A percentile compares a stretch with the other conserved stretches of the same genome.
Conservation (phyloP, 148 eudicot genomes). For the Rhododendron vialii region DNA sequence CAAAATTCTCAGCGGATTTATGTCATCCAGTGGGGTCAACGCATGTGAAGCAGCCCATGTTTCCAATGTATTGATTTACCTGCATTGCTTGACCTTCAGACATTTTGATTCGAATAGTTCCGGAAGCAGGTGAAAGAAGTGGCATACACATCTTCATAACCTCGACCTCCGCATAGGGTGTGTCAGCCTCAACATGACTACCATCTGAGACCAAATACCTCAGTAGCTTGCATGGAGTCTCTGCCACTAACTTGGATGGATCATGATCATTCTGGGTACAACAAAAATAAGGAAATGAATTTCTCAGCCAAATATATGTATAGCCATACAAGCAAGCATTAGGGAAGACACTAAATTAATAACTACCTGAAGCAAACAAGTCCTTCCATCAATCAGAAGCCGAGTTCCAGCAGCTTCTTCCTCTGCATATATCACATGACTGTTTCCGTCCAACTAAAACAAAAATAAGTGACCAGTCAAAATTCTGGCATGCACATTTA, state of each 20-base stretch:
- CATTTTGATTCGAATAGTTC: constrained; percentile 68
- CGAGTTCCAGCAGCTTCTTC: constrained; percentile 99
- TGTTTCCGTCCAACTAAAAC: constrained; percentile 90
- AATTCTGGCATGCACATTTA: neutral
- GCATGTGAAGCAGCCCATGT: neutral
- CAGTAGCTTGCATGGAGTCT: constrained; percentile 96
- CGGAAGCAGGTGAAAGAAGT: constrained; percentile 96
- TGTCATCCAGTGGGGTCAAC: neutral
- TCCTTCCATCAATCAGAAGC: constrained; percentile 98
- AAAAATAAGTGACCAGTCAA: constrained; percentile 15
- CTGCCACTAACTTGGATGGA: constrained; percentile 95
- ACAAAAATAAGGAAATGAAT: constrained; percentile 6
- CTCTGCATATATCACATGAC: constrained; percentile 97
- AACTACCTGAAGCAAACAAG: constrained; percentile 95
- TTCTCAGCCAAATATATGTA: constrained; percentile 12
- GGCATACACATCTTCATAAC: constrained; percentile 99
- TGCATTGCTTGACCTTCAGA: constrained; percentile 99
- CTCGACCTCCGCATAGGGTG: constrained; percentile 98
- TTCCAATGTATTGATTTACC: constrained; percentile 33
- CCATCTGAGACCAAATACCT: constrained; percentile 80
- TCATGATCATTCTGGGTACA: constrained; percentile 86
- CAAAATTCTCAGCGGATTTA: neutral
- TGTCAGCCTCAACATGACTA: constrained; percentile 93
- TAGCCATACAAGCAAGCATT: constrained; percentile 11
- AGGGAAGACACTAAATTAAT: neutral